phyloP scores from a whole-genome alignment of 495 filamentous ascomycete genomes.

The Neurospora cerealis region DNA sequence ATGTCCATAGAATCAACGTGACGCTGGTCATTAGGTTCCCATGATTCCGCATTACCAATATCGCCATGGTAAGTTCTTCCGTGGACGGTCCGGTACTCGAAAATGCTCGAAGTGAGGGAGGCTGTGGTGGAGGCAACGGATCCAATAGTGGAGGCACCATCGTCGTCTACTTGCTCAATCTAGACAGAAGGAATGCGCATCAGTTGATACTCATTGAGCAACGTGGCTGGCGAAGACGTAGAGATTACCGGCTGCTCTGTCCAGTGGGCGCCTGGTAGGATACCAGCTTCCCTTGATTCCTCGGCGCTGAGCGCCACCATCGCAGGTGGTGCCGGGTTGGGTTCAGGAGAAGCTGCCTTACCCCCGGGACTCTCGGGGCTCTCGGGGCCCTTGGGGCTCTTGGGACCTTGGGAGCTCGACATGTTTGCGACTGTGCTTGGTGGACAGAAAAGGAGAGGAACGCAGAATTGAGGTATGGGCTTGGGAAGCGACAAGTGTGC shows the following conservation, averaged over 20 bases:
- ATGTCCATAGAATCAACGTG: conserved; percentile 18
- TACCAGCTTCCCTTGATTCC: background rate
- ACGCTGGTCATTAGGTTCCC: conserved; percentile 19
- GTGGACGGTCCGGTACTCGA: conserved; percentile 34
- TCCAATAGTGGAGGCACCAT: background rate
- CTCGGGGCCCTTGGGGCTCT: background rate
- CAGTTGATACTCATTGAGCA: background rate
- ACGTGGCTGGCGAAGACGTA: background rate
- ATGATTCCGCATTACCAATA: background rate
- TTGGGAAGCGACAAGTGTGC: background rate
- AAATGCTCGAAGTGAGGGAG: conserved; percentile 35
- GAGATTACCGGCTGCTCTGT: background rate
- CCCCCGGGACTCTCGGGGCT: background rate
- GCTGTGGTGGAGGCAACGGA: conserved; percentile 19
- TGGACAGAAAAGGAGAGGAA: background rate
- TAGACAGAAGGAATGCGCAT: background rate
- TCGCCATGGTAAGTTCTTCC: conserved; percentile 30
- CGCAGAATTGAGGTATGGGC: background rate
- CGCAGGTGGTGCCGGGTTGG: background rate
- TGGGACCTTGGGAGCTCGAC: background rate
- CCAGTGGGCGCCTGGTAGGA: background rate
- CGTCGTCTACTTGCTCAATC: background rate
- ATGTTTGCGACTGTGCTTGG: background rate
- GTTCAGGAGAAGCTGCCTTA: background rate
- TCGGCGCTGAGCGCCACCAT: background rate